A percentile compares a stretch with the other conserved stretches of the same genome.
Evolutionary conservation across 2,329 filamentous ascomycete species (phyloP).

Genomic region (Lasiodiplodia sp.): DNA sequence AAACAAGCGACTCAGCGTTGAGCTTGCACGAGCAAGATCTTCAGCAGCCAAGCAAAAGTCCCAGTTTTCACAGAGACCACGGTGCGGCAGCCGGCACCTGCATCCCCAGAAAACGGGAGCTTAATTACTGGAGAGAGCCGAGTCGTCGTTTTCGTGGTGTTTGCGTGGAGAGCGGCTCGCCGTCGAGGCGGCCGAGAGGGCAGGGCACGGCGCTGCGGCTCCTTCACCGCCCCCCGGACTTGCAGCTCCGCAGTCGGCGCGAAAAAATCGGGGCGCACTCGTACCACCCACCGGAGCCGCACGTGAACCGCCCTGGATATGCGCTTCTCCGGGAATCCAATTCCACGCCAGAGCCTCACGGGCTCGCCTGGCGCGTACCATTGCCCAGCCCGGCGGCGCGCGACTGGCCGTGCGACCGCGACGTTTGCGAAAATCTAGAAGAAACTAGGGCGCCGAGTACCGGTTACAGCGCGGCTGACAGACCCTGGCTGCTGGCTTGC

Average conservation of each 20-base stretch:
- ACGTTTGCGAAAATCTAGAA: background rate
- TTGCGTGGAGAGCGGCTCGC: background rate
- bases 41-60: slow-evolving; percentile 16
- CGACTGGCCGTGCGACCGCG: background rate
- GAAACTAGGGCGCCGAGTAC: slow-evolving; percentile 15
- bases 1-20: slow-evolving; percentile 16
- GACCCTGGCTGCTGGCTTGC: slow-evolving; percentile 12
- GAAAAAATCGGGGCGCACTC: slow-evolving; percentile 12
- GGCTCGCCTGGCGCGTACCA: background rate
- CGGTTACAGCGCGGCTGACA: slow-evolving; percentile 1
- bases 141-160: background rate
- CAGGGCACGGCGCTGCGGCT: background rate
- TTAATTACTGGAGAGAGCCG: background rate
- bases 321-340: slow-evolving; percentile 14
- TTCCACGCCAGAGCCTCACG: background rate
- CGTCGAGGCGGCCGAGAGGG: background rate
- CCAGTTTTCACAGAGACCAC: slow-evolving; percentile 15
- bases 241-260: slow-evolving; percentile 13
- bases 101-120: slow-evolving; percentile 20
- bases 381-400: slow-evolving; percentile 5
- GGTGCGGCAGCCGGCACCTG: slow-evolving; percentile 14
- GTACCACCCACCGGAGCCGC: slow-evolving; percentile 21
- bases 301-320: slow-evolving; percentile 21
- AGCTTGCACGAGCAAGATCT: slow-evolving; percentile 10
- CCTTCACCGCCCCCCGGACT: background rate